Evolutionary conservation across 352 stramenopile genomes (phyloP).

Genomic region (Phytophthora lateralis): DNA sequence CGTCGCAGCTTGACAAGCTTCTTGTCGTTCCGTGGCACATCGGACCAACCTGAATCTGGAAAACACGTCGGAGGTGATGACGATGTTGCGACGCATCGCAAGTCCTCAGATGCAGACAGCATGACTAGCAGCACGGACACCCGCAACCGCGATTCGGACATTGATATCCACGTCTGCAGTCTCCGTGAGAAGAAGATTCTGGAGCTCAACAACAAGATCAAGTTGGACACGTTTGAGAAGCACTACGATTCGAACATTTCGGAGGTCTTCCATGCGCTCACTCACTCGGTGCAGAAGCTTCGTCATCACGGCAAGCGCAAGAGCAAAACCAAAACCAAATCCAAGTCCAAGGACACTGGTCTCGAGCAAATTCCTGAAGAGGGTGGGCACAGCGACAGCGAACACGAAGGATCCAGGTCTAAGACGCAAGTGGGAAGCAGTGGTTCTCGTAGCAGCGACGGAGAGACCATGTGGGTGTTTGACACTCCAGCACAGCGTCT

Average conservation of each 20-base stretch:
- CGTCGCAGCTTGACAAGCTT: conserved; percentile 44
- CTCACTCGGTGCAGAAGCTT: conserved; percentile 38
- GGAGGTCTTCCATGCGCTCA: conserved; percentile 59
- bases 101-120: conserved; percentile 22
- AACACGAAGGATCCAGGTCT: conserved; percentile 17
- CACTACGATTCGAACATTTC: conserved; percentile 69
- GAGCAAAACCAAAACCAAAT: conserved; percentile 13
- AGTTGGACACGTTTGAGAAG: conserved; percentile 58
- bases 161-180: conserved; percentile 44
- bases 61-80: conserved; percentile 14
- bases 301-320: conserved; percentile 32
- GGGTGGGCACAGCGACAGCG: conserved; percentile 14
- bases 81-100: conserved; percentile 13
- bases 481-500: conserved; percentile 60
- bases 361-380: conserved; percentile 39
- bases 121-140: conserved; percentile 29
- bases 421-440: conserved; percentile 17
- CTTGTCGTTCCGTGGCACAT: conserved; percentile 33
- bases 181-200: conserved; percentile 65
- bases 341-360: conserved; percentile 9
- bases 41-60: conserved; percentile 10
- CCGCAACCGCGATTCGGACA: conserved; percentile 9
- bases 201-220: conserved; percentile 55
- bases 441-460: conserved; percentile 31
- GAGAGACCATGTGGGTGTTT: conserved; percentile 60